Evolutionary conservation across 1,284 basidiomycete species (phyloP).

Genomic region (Moesziomyces parantarcticus): DNA sequence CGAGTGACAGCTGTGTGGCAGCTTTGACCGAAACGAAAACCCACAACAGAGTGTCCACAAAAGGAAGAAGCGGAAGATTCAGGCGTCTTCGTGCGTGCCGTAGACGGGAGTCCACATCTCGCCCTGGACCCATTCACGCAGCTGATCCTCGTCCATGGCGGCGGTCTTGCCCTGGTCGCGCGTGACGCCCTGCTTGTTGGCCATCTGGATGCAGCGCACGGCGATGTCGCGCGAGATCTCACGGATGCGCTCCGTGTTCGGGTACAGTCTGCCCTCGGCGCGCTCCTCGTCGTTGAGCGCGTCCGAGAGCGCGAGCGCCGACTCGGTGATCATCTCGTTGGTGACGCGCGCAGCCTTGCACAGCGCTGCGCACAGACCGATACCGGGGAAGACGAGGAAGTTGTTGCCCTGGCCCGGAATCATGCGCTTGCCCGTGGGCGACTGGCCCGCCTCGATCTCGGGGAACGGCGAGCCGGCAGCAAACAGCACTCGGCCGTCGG

Average conservation of each 20-base stretch:
- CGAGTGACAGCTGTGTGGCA: not conserved
- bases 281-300: conserved; percentile 79
- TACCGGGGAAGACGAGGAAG: conserved; percentile 70
- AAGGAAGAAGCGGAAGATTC: not conserved
- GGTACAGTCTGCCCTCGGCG: conserved; percentile 68
- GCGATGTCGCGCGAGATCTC: conserved; percentile 63
- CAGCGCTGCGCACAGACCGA: conserved; percentile 70
- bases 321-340: conserved; percentile 76
- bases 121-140: conserved; percentile 57
- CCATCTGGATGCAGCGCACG: conserved; percentile 57
- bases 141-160: conserved; percentile 54
- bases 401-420: conserved; percentile 93
- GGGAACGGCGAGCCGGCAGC: conserved; percentile 92
- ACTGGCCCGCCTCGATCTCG: conserved; percentile 69
- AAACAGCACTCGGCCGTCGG: conserved; percentile 76
- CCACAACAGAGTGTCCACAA: not conserved
- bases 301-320: conserved; percentile 79
- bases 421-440: conserved; percentile 74
- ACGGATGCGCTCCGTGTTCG: conserved; percentile 59
- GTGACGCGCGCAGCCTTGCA: conserved; percentile 78
- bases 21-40: not conserved
- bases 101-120: conserved; percentile 66
- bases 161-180: conserved; percentile 62
- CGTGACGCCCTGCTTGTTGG: conserved; percentile 60
- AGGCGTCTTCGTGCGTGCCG: conserved; percentile 26